Base-by-base conservation (phyloP, 345 rosid species). In the Alliaria petiolata region DNA sequence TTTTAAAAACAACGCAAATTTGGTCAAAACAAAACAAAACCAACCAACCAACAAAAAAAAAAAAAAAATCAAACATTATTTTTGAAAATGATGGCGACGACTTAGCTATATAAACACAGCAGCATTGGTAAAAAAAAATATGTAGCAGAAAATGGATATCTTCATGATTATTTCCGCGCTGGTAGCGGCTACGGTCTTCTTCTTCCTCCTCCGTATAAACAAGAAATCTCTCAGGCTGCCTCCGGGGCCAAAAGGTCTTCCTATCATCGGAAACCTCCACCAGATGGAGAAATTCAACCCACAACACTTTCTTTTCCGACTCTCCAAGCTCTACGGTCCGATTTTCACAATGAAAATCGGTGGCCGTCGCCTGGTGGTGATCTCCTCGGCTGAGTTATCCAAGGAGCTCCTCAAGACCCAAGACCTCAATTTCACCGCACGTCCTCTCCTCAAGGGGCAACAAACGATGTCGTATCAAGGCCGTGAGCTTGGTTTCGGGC, bases 401-500 rank as follows among this genome's bases (percentile, higher is more conserved):
- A 63, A 54, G 35, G 70, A 72, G 44, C 76, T 72, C 1, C 76
- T 72, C 20, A 72, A 72, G 40, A 34, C 53, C 2, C 76, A 72
- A 55, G 76, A 72, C 31, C 64, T 72, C 44, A 72, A 72, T 7
- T 72, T 72, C 76, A 72, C 76, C 5, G 62, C 70, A 20, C 76
- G 76, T 54, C 76, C 76, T 63, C 56, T 63, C 20, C 20, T 72
- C 2, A 72, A 72, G 20, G 76, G 70, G 4, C 76, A 72, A 72
- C 76, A 72, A 63, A 72, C 76, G 22, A 71, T 71, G 76, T 71
- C 76, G 11, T 71, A 71, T 44, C 76, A 71, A 71, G 76, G 76
- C 19, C 76, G 76, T 44, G 76, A 71, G 14, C 76, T 71, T 43
- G 76, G 76, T 53, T 71, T 71, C 55, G 76, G 76, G 22, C 76